Base-by-base conservation (phyloP, 306 rosid species). In the Rosa rugosa region DNA sequence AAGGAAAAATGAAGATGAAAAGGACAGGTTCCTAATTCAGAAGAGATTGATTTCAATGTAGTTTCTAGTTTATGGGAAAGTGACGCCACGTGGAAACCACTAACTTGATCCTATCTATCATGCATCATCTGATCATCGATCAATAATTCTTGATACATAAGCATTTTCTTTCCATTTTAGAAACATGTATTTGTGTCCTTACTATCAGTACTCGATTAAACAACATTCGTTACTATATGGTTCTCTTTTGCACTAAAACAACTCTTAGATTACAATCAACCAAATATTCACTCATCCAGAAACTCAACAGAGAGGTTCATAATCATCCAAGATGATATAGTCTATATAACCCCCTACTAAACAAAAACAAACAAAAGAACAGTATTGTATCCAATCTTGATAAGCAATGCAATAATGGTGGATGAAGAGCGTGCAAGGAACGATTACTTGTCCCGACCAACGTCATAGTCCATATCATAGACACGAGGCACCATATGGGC, bases 391-490 rank as follows among this genome's bases (percentile, higher is more conserved):
- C 27, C 27, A 27, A 27, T 27, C 27, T 27, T 27, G 27, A 27
- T 27, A 27, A 27, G 27, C 27, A 27, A 27, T 27, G 27, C 36
- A 31, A 6, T 14, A 31, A 6, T 14, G 41, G 67, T 62, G 67
- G 18, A 12, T 0, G 22, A 38, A 65, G 31, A 5, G n/a, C 44
- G 16, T 36, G 45, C n/a, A 36, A 36, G 12, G 13, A 66, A 62
- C 46, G 70, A 38, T 66, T 16, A 66, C 71, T 36, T 66, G 71
- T 66, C 71, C 71, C 71, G 71, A 17, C 71, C 18, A 63, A 31
- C 14, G 70, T 38, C 71, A 36, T 20, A 6, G 12, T 66, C 71
- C 47, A 17, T 18, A 18, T 5, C 23, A 31, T 2, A 6, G 18
- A 66, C 46, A 36, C 71, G 46, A 17, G 71, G 47, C 71, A 38